These are phyloP conservation scores for Aspergillus ostianus DNA, from an alignment of 495 filamentous ascomycete species.

Conservation along the genomic window DNA sequence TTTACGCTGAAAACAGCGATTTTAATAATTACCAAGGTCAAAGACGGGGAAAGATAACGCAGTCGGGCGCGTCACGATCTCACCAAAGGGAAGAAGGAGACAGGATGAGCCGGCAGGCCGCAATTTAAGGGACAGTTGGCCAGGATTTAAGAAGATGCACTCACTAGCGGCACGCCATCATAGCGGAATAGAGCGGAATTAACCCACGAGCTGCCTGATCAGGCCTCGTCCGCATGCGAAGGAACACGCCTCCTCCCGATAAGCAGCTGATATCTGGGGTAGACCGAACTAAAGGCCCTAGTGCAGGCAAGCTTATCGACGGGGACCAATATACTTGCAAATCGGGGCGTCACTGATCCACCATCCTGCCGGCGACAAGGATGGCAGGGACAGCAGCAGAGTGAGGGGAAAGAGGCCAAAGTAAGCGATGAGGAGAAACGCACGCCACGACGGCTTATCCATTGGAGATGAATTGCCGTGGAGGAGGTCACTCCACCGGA, in stretches of 20 bases:
- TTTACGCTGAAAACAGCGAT: no score
- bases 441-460: conserved; percentile 2
- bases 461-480: conserved; percentile 2
- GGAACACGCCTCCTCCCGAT: not conserved
- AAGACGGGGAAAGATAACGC: not conserved
- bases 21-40: no score
- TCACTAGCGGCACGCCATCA: not conserved
- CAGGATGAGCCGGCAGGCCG: no score
- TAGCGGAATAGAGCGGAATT: not conserved
- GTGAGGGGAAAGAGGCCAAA: no score
- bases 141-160: not conserved
- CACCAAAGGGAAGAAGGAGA: no score
- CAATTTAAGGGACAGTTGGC: not conserved
- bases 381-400: no score
- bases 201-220: conserved; percentile 1
- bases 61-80: no score
- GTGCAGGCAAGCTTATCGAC: conserved; percentile 9
- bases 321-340: not conserved
- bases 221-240: conserved; percentile 1
- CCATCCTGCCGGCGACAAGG: no score
- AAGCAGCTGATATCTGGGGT: conserved; percentile 14
- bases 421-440: not conserved
- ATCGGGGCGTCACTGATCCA: no score
- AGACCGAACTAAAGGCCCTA: not conserved
- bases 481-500: no score